Conservation (phyloP, 306 rosid species). For the Dicorynia guianensis region DNA sequence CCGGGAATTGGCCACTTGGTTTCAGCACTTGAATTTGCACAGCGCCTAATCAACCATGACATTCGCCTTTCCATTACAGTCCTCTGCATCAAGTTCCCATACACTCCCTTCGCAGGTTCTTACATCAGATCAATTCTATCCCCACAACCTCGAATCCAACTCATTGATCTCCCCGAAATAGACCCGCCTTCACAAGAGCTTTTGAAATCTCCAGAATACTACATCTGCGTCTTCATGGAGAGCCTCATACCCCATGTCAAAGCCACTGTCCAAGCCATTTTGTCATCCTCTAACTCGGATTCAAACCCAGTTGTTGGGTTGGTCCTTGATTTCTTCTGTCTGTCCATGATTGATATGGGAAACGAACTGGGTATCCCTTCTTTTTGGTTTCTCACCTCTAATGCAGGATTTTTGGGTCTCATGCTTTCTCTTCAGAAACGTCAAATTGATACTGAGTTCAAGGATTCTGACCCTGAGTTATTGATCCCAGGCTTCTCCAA, state of each 20-base stretch:
- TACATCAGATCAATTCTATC: constrained; percentile 46
- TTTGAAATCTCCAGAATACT: constrained; percentile 35
- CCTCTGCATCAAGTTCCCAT: constrained; percentile 47
- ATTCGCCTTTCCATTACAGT: constrained; percentile 52
- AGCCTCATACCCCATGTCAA: constrained; percentile 45
- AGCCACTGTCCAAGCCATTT: constrained; percentile 35
- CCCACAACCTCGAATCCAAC: constrained; percentile 49
- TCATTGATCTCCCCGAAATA: constrained; percentile 56
- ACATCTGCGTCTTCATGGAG: constrained; percentile 40
- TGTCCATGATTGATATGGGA: constrained; percentile 59
- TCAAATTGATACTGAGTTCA: constrained; percentile 37
- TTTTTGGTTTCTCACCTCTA: constrained; percentile 54
- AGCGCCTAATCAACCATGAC: constrained; percentile 40
- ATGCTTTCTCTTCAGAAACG: constrained; percentile 44
- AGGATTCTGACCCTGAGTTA: constrained; percentile 44
- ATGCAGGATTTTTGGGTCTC: constrained; percentile 50
- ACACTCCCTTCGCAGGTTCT: constrained; percentile 41
- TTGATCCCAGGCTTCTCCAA: constrained; percentile 52
- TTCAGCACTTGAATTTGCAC: constrained; percentile 60
- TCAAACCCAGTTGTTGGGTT: constrained; percentile 44
- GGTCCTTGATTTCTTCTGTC: constrained; percentile 61
- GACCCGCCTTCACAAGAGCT: constrained; percentile 47
- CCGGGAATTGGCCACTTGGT: constrained; percentile 62
- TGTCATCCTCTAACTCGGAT: constrained; percentile 33
- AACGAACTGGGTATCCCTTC: constrained; percentile 56